Evolutionary conservation across 2,329 filamentous ascomycete species (phyloP).

Genomic region (Ophiocordyceps polyrhachis-furcata): DNA sequence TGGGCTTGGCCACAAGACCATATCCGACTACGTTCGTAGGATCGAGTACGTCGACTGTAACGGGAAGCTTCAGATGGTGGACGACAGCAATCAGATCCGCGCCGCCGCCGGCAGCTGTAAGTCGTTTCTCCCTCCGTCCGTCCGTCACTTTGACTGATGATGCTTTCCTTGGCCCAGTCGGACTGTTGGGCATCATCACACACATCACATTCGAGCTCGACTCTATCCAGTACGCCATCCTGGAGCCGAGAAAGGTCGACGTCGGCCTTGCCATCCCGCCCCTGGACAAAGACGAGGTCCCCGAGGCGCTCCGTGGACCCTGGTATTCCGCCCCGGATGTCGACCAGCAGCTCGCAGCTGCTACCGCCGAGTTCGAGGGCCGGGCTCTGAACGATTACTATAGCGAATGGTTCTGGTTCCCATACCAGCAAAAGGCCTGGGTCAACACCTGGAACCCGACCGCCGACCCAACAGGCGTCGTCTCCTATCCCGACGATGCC

Average conservation of each 20-base stretch:
- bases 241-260: not conserved
- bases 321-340: not conserved
- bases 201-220: not conserved
- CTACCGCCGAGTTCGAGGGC: not conserved
- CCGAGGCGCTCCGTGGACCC: not conserved
- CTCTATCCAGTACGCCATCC: not conserved
- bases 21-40: not conserved
- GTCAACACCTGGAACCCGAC: not conserved
- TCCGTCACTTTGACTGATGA: not conserved
- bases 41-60: not conserved
- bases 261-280: not conserved
- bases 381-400: not conserved
- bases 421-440: not conserved
- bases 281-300: not conserved
- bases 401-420: not conserved
- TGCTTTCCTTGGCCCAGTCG: not conserved
- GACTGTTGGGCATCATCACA: not conserved
- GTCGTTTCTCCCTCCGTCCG: not conserved
- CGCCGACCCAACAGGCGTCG: not conserved
- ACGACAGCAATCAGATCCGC: not conserved
- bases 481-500: not conserved
- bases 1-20: not conserved
- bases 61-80: not conserved
- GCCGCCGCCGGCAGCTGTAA: not conserved
- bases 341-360: not conserved